Evolutionary conservation across 2,329 filamentous ascomycete species (phyloP).

Genomic region (Torrubiellomyces zombiae): DNA sequence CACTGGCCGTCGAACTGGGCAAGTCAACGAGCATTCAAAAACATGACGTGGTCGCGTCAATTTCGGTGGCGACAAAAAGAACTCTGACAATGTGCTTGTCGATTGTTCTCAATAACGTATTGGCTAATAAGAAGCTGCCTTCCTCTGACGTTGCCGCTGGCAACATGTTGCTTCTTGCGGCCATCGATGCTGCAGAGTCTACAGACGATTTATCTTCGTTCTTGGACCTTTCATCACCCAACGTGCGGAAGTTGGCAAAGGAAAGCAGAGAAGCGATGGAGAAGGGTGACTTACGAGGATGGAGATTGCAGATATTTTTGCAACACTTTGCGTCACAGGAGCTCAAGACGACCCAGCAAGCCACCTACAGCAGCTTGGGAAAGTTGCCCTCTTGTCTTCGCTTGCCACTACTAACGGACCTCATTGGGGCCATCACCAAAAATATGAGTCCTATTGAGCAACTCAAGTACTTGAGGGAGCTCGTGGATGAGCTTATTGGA

Average conservation of each 20-base stretch:
- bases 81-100: slow-evolving; percentile 12
- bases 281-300: slow-evolving; percentile 21
- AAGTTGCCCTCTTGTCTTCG: slow-evolving; percentile 13
- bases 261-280: slow-evolving; percentile 16
- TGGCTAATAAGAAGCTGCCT: slow-evolving; percentile 15
- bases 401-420: slow-evolving; percentile 15
- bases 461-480: slow-evolving; percentile 20
- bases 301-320: slow-evolving; percentile 29
- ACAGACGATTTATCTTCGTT: slow-evolving; percentile 8
- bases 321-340: slow-evolving; percentile 17
- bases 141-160: slow-evolving; percentile 7
- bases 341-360: slow-evolving; percentile 16
- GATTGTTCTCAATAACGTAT: slow-evolving; percentile 10
- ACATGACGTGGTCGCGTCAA: slow-evolving; percentile 9
- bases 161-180: slow-evolving; percentile 15
- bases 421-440: slow-evolving; percentile 15
- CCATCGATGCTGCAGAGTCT: slow-evolving; percentile 14
- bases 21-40: slow-evolving; percentile 11
- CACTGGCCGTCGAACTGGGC: slow-evolving; percentile 12
- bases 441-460: slow-evolving; percentile 15
- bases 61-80: slow-evolving; percentile 11
- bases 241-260: slow-evolving; percentile 19
- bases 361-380: slow-evolving; percentile 14
- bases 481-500: slow-evolving; percentile 17
- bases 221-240: slow-evolving; percentile 13